These are phyloP conservation scores for Beauveria sp. DNA, from an alignment of 2,329 filamentous ascomycete species.

Conservation along the genomic window DNA sequence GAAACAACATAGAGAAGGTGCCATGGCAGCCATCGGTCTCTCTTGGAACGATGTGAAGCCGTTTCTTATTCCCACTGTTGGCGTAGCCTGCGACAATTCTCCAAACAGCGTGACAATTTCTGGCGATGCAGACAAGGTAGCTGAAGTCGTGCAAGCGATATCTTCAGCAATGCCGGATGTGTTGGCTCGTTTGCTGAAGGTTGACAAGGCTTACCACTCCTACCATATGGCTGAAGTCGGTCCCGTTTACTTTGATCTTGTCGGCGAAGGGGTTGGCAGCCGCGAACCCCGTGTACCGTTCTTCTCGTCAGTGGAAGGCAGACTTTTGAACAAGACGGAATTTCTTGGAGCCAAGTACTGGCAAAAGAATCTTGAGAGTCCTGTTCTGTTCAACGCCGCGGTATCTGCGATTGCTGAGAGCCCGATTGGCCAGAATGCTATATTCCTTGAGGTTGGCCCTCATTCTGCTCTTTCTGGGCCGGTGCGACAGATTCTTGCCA, in stretches of 20 bases:
- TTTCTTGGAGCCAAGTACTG: conserved; percentile 16
- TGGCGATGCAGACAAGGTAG: conserved; percentile 22
- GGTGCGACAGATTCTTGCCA: conserved; percentile 17
- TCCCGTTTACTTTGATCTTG: conserved; percentile 6
- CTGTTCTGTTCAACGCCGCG: conserved; percentile 16
- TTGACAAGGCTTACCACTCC: conserved; percentile 21
- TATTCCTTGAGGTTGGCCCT: conserved; percentile 21
- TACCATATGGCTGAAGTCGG: conserved; percentile 21
- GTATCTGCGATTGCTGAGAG: neutral
- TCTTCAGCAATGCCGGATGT: conserved; percentile 11
- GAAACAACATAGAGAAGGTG: conserved; percentile 12
- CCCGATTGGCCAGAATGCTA: neutral
- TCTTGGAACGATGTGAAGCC: conserved; percentile 4
- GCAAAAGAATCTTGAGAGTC: conserved; percentile 19
- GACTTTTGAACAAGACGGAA: neutral
- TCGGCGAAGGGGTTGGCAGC: neutral
- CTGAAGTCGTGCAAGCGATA: conserved; percentile 12
- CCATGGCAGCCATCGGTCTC: conserved; percentile 24
- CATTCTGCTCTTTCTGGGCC: conserved; percentile 20
- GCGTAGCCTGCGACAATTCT: conserved; percentile 27
- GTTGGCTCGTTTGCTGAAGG: conserved; percentile 15
- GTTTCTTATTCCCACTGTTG: conserved; percentile 10
- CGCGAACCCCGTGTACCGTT: neutral
- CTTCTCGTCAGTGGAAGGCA: conserved; percentile 2
- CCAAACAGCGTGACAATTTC: conserved; percentile 25